Percentiles rank a stretch among this genome's conserved stretches.
Conservation (phyloP, 2,329 filamentous ascomycete genomes). For the Aspergillus costaricaensis region DNA sequence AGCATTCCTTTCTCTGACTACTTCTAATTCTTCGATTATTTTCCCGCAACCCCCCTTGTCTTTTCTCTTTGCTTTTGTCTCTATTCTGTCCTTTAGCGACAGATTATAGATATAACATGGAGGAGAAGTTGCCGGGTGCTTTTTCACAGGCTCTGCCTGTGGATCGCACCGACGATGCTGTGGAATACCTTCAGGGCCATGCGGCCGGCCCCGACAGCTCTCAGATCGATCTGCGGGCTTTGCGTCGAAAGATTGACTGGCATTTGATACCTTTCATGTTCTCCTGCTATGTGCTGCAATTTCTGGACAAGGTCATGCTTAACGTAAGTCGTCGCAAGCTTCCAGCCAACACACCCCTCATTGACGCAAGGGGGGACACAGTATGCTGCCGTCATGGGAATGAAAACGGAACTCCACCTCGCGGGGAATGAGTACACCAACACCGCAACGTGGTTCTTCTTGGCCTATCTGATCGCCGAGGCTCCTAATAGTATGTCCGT, state of each 20-base stretch:
- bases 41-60: not conserved
- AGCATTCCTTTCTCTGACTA: not conserved
- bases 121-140: constrained; percentile 12
- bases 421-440: constrained; percentile 62
- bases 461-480: constrained; percentile 60
- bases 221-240: constrained; percentile 21
- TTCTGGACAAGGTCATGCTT: constrained; percentile 38
- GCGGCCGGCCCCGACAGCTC: not conserved
- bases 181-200: constrained; percentile 25
- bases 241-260: constrained; percentile 35
- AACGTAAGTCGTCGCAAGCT: constrained; percentile 22
- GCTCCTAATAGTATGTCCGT: constrained; percentile 55
- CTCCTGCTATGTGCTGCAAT: constrained; percentile 36
- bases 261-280: constrained; percentile 37
- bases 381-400: constrained; percentile 66
- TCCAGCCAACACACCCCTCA: not conserved
- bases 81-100: not conserved
- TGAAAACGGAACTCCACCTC: constrained; percentile 56
- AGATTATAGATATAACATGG: not conserved
- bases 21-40: not conserved
- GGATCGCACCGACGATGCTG: constrained; percentile 23
- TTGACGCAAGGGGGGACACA: not conserved
- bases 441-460: constrained; percentile 62
- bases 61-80: not conserved
- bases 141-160: not conserved